Evolutionary conservation across 2,329 filamentous ascomycete genomes (phyloP).

Genomic region (Colletotrichum magnum): DNA sequence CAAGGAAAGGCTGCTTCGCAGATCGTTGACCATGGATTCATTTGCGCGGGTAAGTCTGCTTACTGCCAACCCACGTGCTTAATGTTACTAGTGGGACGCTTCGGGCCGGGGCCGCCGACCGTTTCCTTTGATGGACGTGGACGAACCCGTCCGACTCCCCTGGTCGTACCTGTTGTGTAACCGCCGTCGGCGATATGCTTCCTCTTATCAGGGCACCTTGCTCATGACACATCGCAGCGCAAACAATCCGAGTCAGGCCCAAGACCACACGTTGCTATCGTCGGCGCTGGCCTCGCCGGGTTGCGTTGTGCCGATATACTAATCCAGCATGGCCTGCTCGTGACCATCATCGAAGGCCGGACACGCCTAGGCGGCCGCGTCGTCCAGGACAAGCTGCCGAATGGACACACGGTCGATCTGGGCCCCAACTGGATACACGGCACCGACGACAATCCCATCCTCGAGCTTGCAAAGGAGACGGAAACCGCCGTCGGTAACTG

Average conservation of each 20-base stretch:
- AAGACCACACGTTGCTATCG: slow-evolving; percentile 72
- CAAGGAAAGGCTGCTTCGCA: slow-evolving; percentile 47
- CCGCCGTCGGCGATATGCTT: slow-evolving; percentile 1
- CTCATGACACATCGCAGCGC: slow-evolving; percentile 37
- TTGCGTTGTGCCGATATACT: slow-evolving; percentile 80
- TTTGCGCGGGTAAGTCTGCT: slow-evolving; percentile 52
- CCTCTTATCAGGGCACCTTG: slow-evolving; percentile 9
- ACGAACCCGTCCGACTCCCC: slow-evolving; percentile 14
- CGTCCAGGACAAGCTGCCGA: slow-evolving; percentile 63
- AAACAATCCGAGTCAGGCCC: slow-evolving; percentile 41
- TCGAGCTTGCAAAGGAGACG: slow-evolving; percentile 75
- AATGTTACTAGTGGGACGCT: slow-evolving; percentile 37
- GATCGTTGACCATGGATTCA: slow-evolving; percentile 50
- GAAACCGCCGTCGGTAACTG: slow-evolving; percentile 63
- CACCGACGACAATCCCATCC: slow-evolving; percentile 78
- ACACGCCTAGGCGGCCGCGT: slow-evolving; percentile 77
- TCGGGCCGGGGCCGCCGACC: slow-evolving; percentile 18
- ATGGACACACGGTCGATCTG: slow-evolving; percentile 66
- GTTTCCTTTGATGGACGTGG: slow-evolving; percentile 24
- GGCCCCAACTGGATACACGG: slow-evolving; percentile 89
- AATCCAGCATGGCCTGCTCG: slow-evolving; percentile 73
- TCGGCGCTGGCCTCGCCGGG: slow-evolving; percentile 79
- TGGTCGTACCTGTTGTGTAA: slow-evolving; percentile 18
- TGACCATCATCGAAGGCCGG: slow-evolving; percentile 79
- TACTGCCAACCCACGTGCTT: slow-evolving; percentile 29